Percentiles rank a stretch among this genome's conserved stretches.
Conservation (phyloP, 2,329 filamentous ascomycete species). For the Claviceps pazoutovae region DNA sequence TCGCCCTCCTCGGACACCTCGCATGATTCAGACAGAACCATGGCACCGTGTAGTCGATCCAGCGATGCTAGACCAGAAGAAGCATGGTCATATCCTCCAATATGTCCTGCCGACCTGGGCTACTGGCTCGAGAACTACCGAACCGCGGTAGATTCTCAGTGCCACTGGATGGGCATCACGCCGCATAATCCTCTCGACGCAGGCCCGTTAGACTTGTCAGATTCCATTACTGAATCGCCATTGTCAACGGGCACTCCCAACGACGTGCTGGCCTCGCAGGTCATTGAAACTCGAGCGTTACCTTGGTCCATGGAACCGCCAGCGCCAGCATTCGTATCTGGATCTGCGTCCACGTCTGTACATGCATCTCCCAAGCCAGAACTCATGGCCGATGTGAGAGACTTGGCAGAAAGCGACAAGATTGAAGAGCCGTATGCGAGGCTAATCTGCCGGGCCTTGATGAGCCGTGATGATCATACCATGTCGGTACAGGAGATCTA, state of each 20-base stretch:
- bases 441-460: constrained; percentile 64
- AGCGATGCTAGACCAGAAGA: constrained; percentile 10
- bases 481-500: constrained; percentile 83
- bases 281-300: neutral
- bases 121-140: constrained; percentile 2
- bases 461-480: constrained; percentile 48
- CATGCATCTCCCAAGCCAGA: constrained; percentile 11
- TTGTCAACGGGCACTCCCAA: constrained; percentile 5
- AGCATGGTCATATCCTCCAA: constrained; percentile 23
- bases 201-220: constrained; percentile 3
- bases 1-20: neutral
- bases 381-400: constrained; percentile 12
- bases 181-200: constrained; percentile 7
- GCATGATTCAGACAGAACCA: constrained; percentile 4
- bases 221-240: constrained; percentile 4
- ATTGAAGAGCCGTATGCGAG: constrained; percentile 61
- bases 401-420: constrained; percentile 10
- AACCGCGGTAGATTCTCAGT: neutral
- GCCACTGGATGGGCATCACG: neutral
- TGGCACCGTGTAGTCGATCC: constrained; percentile 2
- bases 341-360: neutral
- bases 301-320: neutral
- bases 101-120: neutral
- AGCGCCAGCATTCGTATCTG: neutral
- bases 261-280: neutral